A percentile compares a stretch with the other conserved stretches of the same genome.
These are phyloP conservation scores for Aspergillus sp. DNA, from an alignment of 2,329 filamentous ascomycete genomes.

Conservation along the genomic window DNA sequence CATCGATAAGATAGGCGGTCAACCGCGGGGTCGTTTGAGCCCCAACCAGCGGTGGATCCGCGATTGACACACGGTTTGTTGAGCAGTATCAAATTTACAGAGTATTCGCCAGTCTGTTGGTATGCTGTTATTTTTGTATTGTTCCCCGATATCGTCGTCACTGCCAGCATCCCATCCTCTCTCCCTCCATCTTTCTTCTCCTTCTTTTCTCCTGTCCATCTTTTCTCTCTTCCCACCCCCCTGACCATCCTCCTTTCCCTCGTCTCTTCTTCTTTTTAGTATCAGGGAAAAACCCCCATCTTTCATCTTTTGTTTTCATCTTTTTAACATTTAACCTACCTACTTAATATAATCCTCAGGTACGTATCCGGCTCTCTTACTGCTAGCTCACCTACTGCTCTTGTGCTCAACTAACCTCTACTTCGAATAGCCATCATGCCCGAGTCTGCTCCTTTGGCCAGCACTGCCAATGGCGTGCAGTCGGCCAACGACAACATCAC, in stretches of 20 bases:
- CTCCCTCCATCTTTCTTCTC: constrained; percentile 20
- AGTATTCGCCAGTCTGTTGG: background rate
- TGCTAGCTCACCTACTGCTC: background rate
- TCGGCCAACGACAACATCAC: constrained; percentile 98
- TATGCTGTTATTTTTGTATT: background rate
- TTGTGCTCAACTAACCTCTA: background rate
- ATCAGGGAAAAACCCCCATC: background rate
- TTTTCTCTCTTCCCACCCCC: constrained; percentile 12
- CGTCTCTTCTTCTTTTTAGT: constrained; percentile 4
- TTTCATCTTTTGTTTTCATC: constrained; percentile 3
- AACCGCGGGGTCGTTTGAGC: background rate
- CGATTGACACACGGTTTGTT: background rate
- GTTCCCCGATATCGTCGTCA: constrained; percentile 7
- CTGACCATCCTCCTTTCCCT: constrained; percentile 6
- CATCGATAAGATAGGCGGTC: background rate
- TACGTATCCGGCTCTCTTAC: background rate
- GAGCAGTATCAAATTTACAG: background rate
- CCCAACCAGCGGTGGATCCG: background rate
- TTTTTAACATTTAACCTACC: constrained; percentile 6
- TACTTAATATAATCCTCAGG: constrained; percentile 10
- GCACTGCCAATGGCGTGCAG: constrained; percentile 47
- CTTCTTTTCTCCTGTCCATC: constrained; percentile 13
- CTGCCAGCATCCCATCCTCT: constrained; percentile 10
- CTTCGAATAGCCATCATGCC: constrained; percentile 46
- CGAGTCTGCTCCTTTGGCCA: constrained; percentile 43